Percentiles rank a stretch among this genome's conserved stretches.
These are phyloP conservation scores for Raphanus hybrid DNA, from an alignment of 441 rosid genomes.

Conservation along the genomic window DNA sequence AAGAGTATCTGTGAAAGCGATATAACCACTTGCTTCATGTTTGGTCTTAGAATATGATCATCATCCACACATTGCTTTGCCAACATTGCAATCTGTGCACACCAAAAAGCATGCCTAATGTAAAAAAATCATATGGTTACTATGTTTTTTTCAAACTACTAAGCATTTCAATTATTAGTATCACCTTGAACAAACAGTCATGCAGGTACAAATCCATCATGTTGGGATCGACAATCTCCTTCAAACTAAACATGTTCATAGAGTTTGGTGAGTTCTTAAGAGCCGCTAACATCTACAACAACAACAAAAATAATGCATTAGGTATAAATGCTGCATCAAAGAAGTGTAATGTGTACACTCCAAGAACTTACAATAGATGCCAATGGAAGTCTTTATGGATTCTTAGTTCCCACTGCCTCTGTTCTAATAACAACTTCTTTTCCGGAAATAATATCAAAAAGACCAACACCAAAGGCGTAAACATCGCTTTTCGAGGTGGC, in stretches of 20 bases:
- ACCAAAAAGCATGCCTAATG: background rate
- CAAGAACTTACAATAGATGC: slow-evolving; percentile 75
- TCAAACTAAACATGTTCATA: slow-evolving; percentile 70
- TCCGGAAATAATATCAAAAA: slow-evolving; percentile 83
- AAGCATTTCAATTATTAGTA: slow-evolving; percentile 4
- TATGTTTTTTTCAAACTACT: background rate
- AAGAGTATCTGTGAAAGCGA: slow-evolving; percentile 86
- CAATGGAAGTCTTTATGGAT: slow-evolving; percentile 59
- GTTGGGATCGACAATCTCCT: slow-evolving; percentile 73
- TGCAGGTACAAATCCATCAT: slow-evolving; percentile 40
- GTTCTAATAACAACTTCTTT: slow-evolving; percentile 80
- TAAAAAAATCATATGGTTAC: slow-evolving; percentile 1
- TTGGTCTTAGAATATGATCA: slow-evolving; percentile 91
- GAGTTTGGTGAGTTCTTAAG: slow-evolving; percentile 78
- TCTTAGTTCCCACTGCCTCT: slow-evolving; percentile 58
- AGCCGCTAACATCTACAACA: slow-evolving; percentile 78
- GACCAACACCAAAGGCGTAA: slow-evolving; percentile 95
- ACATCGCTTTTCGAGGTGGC: slow-evolving; percentile 94
- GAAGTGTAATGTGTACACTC: slow-evolving; percentile 21
- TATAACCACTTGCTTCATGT: slow-evolving; percentile 95
- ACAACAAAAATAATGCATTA: slow-evolving; percentile 16
- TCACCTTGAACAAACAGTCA: slow-evolving; percentile 93
- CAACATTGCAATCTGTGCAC: slow-evolving; percentile 72
- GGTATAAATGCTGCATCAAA: background rate
- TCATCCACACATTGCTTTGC: slow-evolving; percentile 95